Evolutionary conservation across 1,284 basidiomycete genomes (phyloP).

Genomic region (Cystobasidiaceae sp.): DNA sequence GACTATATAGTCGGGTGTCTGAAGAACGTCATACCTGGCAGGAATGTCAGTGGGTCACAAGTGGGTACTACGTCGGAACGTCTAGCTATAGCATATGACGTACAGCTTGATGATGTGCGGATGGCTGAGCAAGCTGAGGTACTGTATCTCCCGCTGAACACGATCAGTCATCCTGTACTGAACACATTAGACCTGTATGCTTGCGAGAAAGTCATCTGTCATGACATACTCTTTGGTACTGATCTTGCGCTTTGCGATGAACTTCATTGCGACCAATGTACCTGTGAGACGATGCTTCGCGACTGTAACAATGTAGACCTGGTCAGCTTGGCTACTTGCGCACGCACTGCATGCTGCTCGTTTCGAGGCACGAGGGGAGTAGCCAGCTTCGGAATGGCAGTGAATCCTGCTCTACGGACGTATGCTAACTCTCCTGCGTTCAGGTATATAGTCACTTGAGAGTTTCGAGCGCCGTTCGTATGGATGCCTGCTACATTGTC

Average conservation of each 20-base stretch:
- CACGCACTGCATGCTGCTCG: too few species aligned
- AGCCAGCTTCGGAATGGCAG: too few species aligned
- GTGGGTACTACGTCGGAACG: too few species aligned
- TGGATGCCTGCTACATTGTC: too few species aligned
- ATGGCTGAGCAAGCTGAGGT: slow-evolving; percentile 83
- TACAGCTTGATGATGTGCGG: slow-evolving; percentile 95
- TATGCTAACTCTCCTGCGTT: too few species aligned
- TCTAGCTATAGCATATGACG: slow-evolving; percentile 44
- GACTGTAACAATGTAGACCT: slow-evolving; percentile 57
- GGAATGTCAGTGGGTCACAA: too few species aligned
- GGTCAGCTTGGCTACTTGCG: too few species aligned
- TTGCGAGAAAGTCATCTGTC: neutral
- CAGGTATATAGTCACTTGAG: too few species aligned
- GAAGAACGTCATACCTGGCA: slow-evolving; percentile 85
- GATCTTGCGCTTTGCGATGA: slow-evolving; percentile 91
- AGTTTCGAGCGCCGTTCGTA: too few species aligned
- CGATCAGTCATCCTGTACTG: slow-evolving; percentile 63
- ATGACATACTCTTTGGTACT: slow-evolving; percentile 62
- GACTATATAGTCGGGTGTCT: slow-evolving; percentile 86
- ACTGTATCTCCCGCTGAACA: slow-evolving; percentile 92
- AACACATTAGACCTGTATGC: neutral
- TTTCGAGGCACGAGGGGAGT: too few species aligned
- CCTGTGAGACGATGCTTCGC: slow-evolving; percentile 90
- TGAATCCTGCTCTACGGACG: too few species aligned
- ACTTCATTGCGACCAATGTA: slow-evolving; percentile 95